phyloP scores from a whole-genome alignment of 148 eudicot species.

The Cornus florida region DNA sequence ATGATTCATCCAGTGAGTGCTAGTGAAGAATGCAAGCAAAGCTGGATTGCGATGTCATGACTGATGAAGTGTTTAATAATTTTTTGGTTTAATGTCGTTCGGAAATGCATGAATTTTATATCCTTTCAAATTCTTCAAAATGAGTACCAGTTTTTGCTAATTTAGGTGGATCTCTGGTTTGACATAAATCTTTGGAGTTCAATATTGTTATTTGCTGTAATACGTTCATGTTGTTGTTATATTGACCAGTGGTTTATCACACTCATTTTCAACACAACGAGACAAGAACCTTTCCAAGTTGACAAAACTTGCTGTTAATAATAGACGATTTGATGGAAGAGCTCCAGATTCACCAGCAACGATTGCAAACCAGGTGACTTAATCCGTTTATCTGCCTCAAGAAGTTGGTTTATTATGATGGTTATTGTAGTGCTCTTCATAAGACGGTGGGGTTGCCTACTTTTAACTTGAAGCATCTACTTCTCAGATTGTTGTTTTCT shows the following conservation, averaged over 20 bases:
- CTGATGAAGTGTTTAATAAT: neutral
- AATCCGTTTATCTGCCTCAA: neutral
- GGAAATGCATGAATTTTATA: neutral
- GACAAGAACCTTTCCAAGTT: slow-evolving; percentile 65
- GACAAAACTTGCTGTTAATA: slow-evolving; percentile 74
- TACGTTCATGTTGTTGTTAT: slow-evolving; percentile 13
- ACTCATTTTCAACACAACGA: slow-evolving; percentile 65
- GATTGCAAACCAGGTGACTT: slow-evolving; percentile 62
- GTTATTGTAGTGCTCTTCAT: neutral
- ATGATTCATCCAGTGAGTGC: too few relatives aligned
- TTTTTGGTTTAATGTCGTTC: neutral
- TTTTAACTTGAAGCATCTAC: neutral
- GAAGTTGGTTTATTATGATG: neutral
- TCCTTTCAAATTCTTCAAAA: neutral
- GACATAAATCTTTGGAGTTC: neutral
- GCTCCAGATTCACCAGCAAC: slow-evolving; percentile 81
- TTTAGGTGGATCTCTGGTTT: neutral
- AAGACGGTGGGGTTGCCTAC: neutral
- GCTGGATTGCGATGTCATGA: neutral
- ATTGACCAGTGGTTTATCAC: slow-evolving; percentile 54
- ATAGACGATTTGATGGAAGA: slow-evolving; percentile 51
- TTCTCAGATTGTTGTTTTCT: neutral
- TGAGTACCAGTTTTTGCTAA: neutral
- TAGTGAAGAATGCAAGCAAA: too few relatives aligned
- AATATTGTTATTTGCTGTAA: neutral